Evolutionary conservation across 441 rosid species (phyloP), one percentile per base, ranked within the genome.

Genomic region (Flueggea neowawraea): DNA sequence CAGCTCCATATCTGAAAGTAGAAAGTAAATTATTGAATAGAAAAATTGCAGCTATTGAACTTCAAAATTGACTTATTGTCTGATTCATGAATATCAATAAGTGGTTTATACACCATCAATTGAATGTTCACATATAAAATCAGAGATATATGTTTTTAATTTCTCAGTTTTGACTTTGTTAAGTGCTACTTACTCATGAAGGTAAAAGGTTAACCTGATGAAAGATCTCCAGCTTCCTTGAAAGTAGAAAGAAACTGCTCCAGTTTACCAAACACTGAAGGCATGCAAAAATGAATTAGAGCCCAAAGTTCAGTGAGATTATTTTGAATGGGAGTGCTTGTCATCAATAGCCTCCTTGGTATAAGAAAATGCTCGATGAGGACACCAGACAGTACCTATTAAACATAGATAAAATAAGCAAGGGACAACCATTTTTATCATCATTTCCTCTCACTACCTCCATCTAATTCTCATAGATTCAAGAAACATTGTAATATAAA

Each of bases 241-340:
- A 92, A 89, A 56, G 83, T 73, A 43, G 62, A 78, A 80, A 83
- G 94, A 63, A 90, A 92, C 72, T 88, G 84, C 66, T 88, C 77
- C 70, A 75, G 78, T 44, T 75, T 82, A 71, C 96, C 96, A 86
- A 92, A 92, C 52, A 92, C 82, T 33, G 73, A 78, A 60, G 98
- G 96, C 96, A 90, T 84, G 65, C 96, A 92, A 72, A 92, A 92
- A 80, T 88, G 96, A 90, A 92, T 67, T 77, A 92, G 76, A 50
- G 96, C 90, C 98, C 98, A 92, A 16, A 92, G 90, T 71, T 92
- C 98, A 33, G 84, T 78, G 59, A 92, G 89, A 72, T 88, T 86
- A 71, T 92, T 92, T 75, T 92, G 97, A 59, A 92, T 79, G 48
- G 98, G 98, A 43, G 98, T 92, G 60, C 98, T 96, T 49, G 97